These are phyloP conservation scores for Cerioporus squamosus DNA, from an alignment of 1,284 basidiomycete genomes.

Conservation along the genomic window DNA sequence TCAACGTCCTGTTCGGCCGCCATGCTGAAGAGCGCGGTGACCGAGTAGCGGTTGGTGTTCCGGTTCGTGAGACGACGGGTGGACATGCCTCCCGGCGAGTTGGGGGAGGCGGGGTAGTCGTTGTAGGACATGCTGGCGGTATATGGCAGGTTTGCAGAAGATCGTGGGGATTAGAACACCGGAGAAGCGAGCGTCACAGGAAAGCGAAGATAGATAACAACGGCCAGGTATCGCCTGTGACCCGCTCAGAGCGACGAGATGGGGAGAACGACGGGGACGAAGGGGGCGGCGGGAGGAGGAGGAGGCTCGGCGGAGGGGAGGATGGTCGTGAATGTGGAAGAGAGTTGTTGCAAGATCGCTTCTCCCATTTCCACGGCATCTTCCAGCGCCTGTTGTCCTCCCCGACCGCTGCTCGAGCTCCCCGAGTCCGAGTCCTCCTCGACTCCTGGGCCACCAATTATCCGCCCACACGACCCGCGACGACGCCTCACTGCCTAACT, in stretches of 20 bases:
- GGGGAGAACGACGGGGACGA: constrained; percentile 8
- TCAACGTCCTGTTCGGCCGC: constrained; percentile 99
- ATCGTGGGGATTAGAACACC: constrained; percentile 20
- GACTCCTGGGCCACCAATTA: no score
- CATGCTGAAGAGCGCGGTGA: constrained; percentile 96
- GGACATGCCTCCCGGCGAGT: constrained; percentile 66
- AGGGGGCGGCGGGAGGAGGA: constrained; percentile 2
- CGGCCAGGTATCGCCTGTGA: constrained; percentile 28
- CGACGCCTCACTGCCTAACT: no score
- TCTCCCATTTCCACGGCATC: no score
- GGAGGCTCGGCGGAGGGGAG: constrained; percentile 1
- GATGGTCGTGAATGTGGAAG: not conserved
- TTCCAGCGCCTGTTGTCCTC: no score
- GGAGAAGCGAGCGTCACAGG: constrained; percentile 24
- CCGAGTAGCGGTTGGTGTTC: constrained; percentile 96
- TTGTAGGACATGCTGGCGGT: constrained; percentile 44
- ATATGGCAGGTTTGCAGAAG: constrained; percentile 11
- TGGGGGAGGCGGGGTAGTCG: constrained; percentile 53
- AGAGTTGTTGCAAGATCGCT: no score
- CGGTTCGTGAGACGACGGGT: constrained; percentile 81
- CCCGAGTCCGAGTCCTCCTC: no score
- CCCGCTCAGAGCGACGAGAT: constrained; percentile 27
- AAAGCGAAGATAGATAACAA: constrained; percentile 23
- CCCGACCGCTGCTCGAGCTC: no score
- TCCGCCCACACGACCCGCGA: no score